A percentile compares a stretch with the other conserved stretches of the same genome.
Evolutionary conservation across 148 eudicot species (phyloP).

Genomic region (Vaccinium darrowii): DNA sequence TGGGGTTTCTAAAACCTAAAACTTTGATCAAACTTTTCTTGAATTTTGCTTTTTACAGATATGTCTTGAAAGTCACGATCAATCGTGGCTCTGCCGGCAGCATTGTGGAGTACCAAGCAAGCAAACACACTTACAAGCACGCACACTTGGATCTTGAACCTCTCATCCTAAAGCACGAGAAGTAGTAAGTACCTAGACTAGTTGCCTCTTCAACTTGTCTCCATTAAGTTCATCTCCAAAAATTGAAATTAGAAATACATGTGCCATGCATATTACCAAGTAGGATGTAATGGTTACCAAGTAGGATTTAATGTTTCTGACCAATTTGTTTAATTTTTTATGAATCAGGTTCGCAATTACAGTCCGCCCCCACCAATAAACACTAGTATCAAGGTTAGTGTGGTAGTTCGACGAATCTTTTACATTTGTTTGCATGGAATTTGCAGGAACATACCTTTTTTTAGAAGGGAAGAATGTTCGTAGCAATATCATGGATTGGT

Average conservation of each 20-base stretch:
- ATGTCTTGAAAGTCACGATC: constrained; percentile 90
- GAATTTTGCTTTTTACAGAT: constrained; percentile 42
- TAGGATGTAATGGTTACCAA: constrained; percentile 1
- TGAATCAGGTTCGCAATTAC: constrained; percentile 81
- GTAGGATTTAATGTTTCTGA: too few species aligned
- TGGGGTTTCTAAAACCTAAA: background rate
- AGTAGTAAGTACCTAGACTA: background rate
- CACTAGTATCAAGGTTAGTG: constrained; percentile 88
- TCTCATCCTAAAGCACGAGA: background rate
- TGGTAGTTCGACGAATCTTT: background rate
- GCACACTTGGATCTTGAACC: background rate
- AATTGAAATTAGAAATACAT: background rate
- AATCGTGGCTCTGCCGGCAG: constrained; percentile 94
- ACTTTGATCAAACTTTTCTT: background rate
- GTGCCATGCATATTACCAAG: background rate
- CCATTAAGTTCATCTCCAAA: background rate
- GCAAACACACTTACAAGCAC: too few species aligned
- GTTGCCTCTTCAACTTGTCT: background rate
- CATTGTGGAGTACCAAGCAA: constrained; percentile 49
- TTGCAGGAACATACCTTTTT: background rate
- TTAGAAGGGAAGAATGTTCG: constrained; percentile 65
- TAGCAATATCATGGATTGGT: background rate
- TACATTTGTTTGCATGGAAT: background rate
- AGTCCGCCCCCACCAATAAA: constrained; percentile 75
- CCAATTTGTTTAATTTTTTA: constrained; percentile 3